Evolutionary conservation across 305 asterid species (phyloP), one percentile per base, ranked within the genome.

Genomic region (Fraxinus nigra): DNA sequence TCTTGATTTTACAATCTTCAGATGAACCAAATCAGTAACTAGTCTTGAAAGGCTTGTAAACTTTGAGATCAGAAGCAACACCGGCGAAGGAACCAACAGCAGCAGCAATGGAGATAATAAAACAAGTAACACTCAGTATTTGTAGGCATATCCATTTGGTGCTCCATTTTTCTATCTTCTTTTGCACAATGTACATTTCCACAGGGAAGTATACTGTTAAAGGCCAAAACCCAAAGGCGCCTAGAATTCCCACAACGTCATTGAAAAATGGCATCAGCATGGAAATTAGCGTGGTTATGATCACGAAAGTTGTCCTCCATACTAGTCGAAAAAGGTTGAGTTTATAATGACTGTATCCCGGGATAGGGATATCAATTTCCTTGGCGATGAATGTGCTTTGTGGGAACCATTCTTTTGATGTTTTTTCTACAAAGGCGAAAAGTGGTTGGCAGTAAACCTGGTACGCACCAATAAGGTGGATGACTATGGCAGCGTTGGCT

Each of bases 1-100:
- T 28, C 65, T 73, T 38, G 2, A 56, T 32, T 32, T 37, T 43
- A 46, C 79, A 80, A 75, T 65, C 61, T 34, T 48, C 28, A 11
- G 11, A 13, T 43, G 65, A 37, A 37, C 20, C 22, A 56, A 59
- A 32, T 89, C 84, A 90, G 80, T 88, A 89, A 51, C 80, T 87
- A 80, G 91, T 87, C 83, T 87, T 65, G 82, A 93, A 93, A 20
- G 97, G 92, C 80, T 79, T 92, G 78, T 93, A 93, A 78, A 82
- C 85, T 77, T 93, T 82, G 38, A 93, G 93, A 87, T 93, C 97
- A 82, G 80, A 24, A 81, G 86, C 90, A 65, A 93, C 93, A 28
- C 97, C 97, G 56, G 92, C 97, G 84, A 93, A 78, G 0, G 97
- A 93, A n/a, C 97, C 97, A 69, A 84, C 92, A 9, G 92, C 97